Percentiles rank a stretch among this genome's conserved stretches.
Evolutionary conservation across 148 eudicot genomes (phyloP).

Genomic region (Fallopia convolvulus): DNA sequence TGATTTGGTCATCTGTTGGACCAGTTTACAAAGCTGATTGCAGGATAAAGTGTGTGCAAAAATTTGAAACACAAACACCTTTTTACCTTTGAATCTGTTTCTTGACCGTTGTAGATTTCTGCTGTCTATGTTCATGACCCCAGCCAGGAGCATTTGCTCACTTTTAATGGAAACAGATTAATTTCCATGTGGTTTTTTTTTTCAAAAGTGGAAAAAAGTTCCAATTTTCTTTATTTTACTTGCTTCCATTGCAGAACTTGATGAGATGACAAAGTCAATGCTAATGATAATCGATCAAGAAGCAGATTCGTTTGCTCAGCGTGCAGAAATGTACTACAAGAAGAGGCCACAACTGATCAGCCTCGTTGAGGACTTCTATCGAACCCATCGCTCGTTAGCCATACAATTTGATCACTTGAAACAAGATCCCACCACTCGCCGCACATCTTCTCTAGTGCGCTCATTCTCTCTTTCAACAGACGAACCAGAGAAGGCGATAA

Average conservation of each 20-base stretch:
- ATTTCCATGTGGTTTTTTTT: no score
- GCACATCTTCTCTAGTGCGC: slow-evolving; percentile 36
- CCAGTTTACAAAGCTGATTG: background rate
- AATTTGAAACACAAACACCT: background rate
- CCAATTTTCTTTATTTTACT: background rate
- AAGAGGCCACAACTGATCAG: slow-evolving; percentile 76
- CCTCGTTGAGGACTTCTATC: slow-evolving; percentile 72
- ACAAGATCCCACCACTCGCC: slow-evolving; percentile 41
- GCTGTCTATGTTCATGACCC: background rate
- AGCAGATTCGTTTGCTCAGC: slow-evolving; percentile 88
- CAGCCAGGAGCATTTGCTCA: background rate
- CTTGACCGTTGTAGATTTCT: background rate
- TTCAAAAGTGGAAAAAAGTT: no score
- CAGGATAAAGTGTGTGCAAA: background rate
- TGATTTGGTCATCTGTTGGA: no score
- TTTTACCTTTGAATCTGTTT: background rate
- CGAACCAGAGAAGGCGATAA: background rate
- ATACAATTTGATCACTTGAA: slow-evolving; percentile 65
- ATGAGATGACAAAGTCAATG: slow-evolving; percentile 69
- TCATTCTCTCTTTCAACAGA: slow-evolving; percentile 31
- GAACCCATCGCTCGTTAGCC: slow-evolving; percentile 76
- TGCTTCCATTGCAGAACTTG: slow-evolving; percentile 39
- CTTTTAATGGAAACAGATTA: background rate
- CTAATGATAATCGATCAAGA: slow-evolving; percentile 72
- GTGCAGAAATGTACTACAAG: slow-evolving; percentile 96